Evolutionary conservation across 192 early-diverging fungal genomes (phyloP).

Genomic region (Obelidium mucronatum): DNA sequence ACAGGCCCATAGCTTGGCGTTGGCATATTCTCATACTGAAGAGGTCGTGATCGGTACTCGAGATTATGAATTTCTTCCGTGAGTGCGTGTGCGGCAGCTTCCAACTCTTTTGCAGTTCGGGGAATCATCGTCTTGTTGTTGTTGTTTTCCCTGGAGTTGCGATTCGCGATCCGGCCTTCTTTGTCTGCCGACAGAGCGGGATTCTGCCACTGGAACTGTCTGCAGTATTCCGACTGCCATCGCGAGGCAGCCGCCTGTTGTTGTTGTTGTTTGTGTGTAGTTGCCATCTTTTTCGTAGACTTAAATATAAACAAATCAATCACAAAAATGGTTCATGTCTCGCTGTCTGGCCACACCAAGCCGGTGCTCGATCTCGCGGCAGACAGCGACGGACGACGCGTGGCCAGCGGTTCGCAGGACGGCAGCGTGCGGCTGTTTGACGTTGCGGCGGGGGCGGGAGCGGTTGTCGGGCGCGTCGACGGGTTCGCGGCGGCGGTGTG

Average conservation of each 20-base stretch:
- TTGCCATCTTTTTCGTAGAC: background rate
- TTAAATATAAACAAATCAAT: background rate
- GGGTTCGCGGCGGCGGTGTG: too few species aligned
- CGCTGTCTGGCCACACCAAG: background rate
- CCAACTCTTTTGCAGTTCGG: background rate
- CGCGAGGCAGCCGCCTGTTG: background rate
- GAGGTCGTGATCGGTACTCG: background rate
- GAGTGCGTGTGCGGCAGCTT: background rate
- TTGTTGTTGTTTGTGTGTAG: background rate
- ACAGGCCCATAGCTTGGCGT: background rate
- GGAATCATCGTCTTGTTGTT: background rate
- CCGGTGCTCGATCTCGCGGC: background rate
- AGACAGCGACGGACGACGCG: background rate
- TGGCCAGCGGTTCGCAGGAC: background rate
- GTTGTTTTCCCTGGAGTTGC: background rate
- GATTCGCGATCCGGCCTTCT: background rate
- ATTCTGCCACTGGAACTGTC: too few species aligned
- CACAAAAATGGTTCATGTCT: background rate
- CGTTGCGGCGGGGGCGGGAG: background rate
- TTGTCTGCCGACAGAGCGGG: background rate
- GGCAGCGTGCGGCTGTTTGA: background rate
- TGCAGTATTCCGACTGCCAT: background rate
- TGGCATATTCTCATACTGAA: background rate
- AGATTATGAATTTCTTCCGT: background rate
- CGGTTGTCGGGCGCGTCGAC: too few species aligned